These are phyloP conservation scores for Nakazawaea wickerhamii DNA, from an alignment of 805 yeast species.

Conservation along the genomic window DNA sequence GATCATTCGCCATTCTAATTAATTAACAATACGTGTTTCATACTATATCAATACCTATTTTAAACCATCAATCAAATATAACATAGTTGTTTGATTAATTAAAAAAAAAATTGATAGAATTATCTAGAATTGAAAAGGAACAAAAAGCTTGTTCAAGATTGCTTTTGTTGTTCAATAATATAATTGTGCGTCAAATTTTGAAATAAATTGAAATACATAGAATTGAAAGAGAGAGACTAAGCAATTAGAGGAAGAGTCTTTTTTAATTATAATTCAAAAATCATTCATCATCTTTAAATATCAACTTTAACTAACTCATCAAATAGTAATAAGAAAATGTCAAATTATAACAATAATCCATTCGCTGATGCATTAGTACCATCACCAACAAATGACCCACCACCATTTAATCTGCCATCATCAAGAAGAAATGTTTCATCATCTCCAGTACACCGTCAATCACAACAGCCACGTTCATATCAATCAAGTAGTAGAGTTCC, in stretches of 20 bases:
- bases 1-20: not conserved
- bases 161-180: not conserved
- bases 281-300: too few species aligned
- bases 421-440: conserved; percentile 32
- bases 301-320: not conserved
- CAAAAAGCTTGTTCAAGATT: too few species aligned
- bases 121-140: too few species aligned
- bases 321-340: conserved; percentile 1
- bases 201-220: too few species aligned
- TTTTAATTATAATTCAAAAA: not conserved
- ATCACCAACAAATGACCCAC: conserved; percentile 22
- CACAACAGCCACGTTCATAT: conserved; percentile 16
- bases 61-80: too few species aligned
- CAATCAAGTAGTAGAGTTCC: conserved; percentile 6
- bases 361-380: conserved; percentile 44
- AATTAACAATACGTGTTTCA: too few species aligned
- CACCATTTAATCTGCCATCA: conserved; percentile 2
- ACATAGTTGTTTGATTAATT: too few species aligned
- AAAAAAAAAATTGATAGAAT: conserved; percentile 12
- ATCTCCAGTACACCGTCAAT: conserved; percentile 25
- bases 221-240: not conserved
- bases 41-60: too few species aligned
- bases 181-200: not conserved
- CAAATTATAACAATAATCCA: conserved; percentile 42
- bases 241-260: not conserved